These are phyloP conservation scores for Fraxinus nigra DNA, from an alignment of 305 asterid species.

Conservation along the genomic window DNA sequence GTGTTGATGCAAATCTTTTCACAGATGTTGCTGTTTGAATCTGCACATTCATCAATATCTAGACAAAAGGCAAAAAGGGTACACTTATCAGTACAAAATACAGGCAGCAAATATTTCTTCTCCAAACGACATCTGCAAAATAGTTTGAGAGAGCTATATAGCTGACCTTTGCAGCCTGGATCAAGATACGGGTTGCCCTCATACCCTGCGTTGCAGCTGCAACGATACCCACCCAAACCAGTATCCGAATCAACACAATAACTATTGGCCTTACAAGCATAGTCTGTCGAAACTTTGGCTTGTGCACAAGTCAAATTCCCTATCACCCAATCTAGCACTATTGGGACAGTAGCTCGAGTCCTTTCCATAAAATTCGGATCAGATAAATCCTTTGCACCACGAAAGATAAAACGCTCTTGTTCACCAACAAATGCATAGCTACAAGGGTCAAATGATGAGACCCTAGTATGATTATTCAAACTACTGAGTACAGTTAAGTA, in stretches of 20 bases:
- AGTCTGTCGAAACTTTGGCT: constrained; percentile 5
- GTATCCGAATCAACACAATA: constrained; percentile 38
- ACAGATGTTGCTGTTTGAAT: constrained; percentile 38
- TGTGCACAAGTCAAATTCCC: constrained; percentile 41
- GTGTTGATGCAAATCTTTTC: constrained; percentile 44
- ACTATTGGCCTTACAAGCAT: constrained; percentile 40
- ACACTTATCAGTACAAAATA: not conserved
- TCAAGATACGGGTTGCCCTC: constrained; percentile 52
- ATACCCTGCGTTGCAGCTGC: constrained; percentile 37
- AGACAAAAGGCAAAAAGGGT: not conserved
- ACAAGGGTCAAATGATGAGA: constrained; percentile 39
- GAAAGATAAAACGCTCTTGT: constrained; percentile 28
- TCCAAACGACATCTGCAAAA: not conserved
- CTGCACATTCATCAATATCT: constrained; percentile 58
- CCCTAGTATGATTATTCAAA: constrained; percentile 26
- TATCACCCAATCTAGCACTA: constrained; percentile 54
- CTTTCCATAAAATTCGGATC: constrained; percentile 41
- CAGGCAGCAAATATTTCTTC: not conserved
- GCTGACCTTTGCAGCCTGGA: constrained; percentile 53
- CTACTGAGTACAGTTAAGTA: not conserved
- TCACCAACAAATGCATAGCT: constrained; percentile 55
- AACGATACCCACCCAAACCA: constrained; percentile 39
- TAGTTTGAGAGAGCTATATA: not conserved
- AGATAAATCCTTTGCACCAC: constrained; percentile 37
- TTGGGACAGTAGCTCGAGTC: constrained; percentile 30